phyloP scores from a whole-genome alignment of 2,329 filamentous ascomycete genomes.

The Microsporum audouinii region DNA sequence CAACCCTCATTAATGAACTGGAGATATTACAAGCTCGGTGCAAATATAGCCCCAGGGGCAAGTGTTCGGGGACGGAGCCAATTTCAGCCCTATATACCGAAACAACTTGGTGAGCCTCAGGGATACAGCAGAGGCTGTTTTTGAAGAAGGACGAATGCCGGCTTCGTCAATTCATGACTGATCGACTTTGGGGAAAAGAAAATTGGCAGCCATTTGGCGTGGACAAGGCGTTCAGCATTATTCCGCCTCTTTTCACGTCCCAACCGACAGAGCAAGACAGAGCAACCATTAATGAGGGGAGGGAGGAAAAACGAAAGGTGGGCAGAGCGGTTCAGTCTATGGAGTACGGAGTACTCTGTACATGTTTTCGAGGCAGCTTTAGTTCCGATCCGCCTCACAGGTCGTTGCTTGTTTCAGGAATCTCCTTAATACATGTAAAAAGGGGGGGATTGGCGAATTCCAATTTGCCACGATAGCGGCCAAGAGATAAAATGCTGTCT shows the following conservation, averaged over 20 bases:
- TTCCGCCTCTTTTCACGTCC: too few species aligned
- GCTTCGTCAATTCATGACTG: background rate
- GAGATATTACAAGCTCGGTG: background rate
- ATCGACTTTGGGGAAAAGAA: background rate
- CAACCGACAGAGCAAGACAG: too few species aligned
- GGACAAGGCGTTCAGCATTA: too few species aligned
- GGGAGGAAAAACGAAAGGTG: background rate
- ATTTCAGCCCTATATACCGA: background rate
- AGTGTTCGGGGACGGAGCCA: background rate
- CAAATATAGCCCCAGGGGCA: background rate
- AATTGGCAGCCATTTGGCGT: too few species aligned
- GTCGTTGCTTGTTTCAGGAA: background rate
- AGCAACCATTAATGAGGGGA: background rate
- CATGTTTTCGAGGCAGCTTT: background rate
- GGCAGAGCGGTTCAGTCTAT: too few species aligned
- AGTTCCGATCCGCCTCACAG: background rate
- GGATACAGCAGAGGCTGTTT: background rate
- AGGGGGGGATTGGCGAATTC: background rate
- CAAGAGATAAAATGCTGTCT: background rate
- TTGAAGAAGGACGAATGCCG: background rate
- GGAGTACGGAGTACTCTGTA: background rate
- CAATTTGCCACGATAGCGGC: slow-evolving; percentile 1
- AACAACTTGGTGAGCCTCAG: background rate
- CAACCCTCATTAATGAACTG: background rate
- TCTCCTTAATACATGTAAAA: background rate